Evolutionary conservation across 1,139 yeast species (phyloP), one percentile per base, ranked within the genome.

Genomic region (Casaregolazyma lundiana): DNA sequence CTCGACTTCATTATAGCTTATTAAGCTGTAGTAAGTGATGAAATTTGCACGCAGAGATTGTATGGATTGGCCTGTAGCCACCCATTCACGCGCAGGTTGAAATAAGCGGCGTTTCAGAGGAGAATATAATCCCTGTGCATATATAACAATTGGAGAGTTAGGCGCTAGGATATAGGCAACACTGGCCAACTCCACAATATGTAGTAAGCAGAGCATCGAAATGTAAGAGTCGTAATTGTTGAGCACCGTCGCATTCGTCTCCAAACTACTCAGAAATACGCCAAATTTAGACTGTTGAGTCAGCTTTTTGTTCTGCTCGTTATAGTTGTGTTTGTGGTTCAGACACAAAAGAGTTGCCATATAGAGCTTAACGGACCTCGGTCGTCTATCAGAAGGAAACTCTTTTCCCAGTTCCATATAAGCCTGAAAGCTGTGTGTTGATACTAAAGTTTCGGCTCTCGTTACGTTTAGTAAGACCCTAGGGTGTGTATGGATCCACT

Each of bases 401-500:
- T 40, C 43, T 35, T 35, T 29, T 21, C 17, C 24, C 24, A 42
- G 26, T 16, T 22, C 35, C 1, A 11, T 35, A 26, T 24, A 36
- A 3, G 17, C 20, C 4, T n/a, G 13, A 11, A n/a, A 8, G 16
- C 36, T 17, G 6, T 29, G 20, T 7, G 43, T 50, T 2, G 50
- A 38, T 6, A 60, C 43, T 1, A 49, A 39, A 13, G 57, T 45
- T 13, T 50, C 52, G 29, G 61, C 52, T 61, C 9, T 69, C 61
- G 16, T 70, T 61, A 44, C 49, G 18, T 35, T 32, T 4, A 53
- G 67, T 45, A 57, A 74, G 54, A 80, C 84, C 11, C 63, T 61
- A 0, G 87, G 80, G 54, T 83, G 69, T n/a, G 81, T 70, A 44
- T 75, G 67, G 16, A 77, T 67, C 77, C 86, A 85, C 50, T 73